Evolutionary conservation across 164 flowering plant genomes (phyloP).

Genomic region (Saururus chinensis): DNA sequence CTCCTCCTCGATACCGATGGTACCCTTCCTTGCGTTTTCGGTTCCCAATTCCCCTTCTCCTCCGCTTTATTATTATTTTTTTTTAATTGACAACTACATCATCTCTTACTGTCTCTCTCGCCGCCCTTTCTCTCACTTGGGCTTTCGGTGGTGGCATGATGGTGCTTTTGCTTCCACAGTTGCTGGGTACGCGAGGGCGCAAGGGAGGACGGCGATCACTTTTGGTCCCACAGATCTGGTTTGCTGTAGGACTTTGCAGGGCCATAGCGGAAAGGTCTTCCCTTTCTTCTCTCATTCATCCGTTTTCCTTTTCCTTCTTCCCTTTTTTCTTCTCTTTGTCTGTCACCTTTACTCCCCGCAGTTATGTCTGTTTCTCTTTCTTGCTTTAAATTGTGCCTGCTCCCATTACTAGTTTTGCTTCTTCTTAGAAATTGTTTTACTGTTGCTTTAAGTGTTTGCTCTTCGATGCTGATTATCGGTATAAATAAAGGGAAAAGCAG

Average conservation of each 20-base stretch:
- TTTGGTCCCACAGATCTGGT: constrained; percentile 93
- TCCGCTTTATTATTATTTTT: neutral
- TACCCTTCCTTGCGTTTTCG: constrained; percentile 16
- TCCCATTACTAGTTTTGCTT: too few species aligned
- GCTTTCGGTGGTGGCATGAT: neutral
- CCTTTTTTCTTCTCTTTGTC: constrained; percentile 1
- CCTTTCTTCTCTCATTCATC: neutral
- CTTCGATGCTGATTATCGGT: too few species aligned
- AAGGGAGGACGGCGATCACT: constrained; percentile 47
- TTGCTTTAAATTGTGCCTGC: too few species aligned
- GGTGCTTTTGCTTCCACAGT: constrained; percentile 31
- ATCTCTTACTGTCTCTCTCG: neutral
- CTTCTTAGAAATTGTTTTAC: too few species aligned
- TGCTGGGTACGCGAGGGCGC: constrained; percentile 57
- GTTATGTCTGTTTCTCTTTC: neutral
- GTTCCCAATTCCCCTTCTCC: neutral
- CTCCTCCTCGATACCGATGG: constrained; percentile 84
- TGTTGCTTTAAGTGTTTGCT: too few species aligned
- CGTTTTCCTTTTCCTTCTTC: neutral
- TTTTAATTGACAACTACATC: neutral
- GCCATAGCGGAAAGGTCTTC: constrained; percentile 82
- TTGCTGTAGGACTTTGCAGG: constrained; percentile 83
- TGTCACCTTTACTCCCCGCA: neutral
- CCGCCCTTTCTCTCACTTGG: neutral
- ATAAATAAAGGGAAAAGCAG: too few species aligned